Evolutionary conservation across 2,329 filamentous ascomycete genomes (phyloP), one percentile per base, ranked within the genome.

Genomic region (Geoglossum cookeanum): DNA sequence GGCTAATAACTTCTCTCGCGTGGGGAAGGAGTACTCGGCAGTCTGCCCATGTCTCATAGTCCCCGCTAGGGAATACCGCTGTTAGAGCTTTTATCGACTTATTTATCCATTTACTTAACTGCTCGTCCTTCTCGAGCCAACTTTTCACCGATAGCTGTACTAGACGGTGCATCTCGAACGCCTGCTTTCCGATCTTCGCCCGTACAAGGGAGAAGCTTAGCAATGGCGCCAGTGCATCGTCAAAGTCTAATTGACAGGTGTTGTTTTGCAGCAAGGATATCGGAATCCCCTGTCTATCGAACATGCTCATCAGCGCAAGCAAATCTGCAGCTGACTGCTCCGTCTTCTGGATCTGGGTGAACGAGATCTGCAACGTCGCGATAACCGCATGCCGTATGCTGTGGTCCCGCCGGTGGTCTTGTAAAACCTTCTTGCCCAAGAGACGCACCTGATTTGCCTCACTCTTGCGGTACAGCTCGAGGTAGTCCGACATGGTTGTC

Each of bases 131-230:
- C 22, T 57, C 11, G 8, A 58, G 56, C 56, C 56, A 58, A 27
- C 30, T n/a, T 57, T 32, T 30, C 32, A 48, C 42, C n/a, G 56
- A 35, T 56, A 58, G 11, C 55, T 58, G 56, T 15, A 58, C 56
- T n/a, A 64, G 42, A 47, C 61, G 61, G 57, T 64, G 62, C 51
- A 63, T 59, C 22, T 56, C 60, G 55, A 58, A 63, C 27, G 51
- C 58, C 15, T 39, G 39, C n/a, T 42, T 42, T 27, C 56, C 45
- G 9, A 29, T 57, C 15, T 59, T 58, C 22, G 56, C 58, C 5
- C 37, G 55, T 33, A 64, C 61, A 32, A 64, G 56, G 27, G 62
- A 63, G 42, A 64, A 64, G 7, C 62, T 60, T 57, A 62, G 58
- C 42, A 64, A 54, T 27, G 47, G 62, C 52, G 57, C 59, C 4